Base-by-base conservation (phyloP, 169 alveolate genomes). In the Eimeria brunetti region DNA sequence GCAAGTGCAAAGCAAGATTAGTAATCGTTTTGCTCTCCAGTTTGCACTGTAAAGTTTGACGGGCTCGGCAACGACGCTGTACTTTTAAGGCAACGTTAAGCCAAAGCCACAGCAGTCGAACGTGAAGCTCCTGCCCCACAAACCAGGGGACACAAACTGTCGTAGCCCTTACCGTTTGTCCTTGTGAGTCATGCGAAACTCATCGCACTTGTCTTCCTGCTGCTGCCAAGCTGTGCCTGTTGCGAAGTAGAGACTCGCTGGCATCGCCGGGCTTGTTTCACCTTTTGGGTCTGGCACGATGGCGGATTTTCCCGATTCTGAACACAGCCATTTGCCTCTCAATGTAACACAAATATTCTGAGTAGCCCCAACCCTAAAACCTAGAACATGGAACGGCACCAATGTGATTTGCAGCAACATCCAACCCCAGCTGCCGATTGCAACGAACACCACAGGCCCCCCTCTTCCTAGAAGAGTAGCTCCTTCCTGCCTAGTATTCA, bases 181-280 rank as follows among this genome's bases (percentile, higher is more conserved):
- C 18, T 76, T 76, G 91, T 91, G 95, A 18, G 95, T 91, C 95
- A 91, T 91, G 84, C 88, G 91, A 56, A 62, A 91, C 16, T 83
- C 88, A 64, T 67, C 95, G 69, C 58, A 83, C 36, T 38, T 71
- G 22, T 67, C 94, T 60, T 71, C 94, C 67, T 75, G 88, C 51
- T 71, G 94, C 60, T 75, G 89, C 94, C 94, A 85, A 44, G 94
- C 75, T 78, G 94, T 94, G 14, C 96, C 96, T 18, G 94, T 86
- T 24, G 96, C 96, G 36, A 94, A 94, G 84, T 94, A 94, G 85
- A 94, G 96, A 62, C 94, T 83, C 33, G 94, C 92, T n/a, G 96
- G 81, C 85, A 60, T 56, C 60, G 93, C 76, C 60, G 93, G 93
- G 93, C 93, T 64, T 12, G 93, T 62, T 64, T 64, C 83, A 16